Conservation (phyloP, 495 filamentous ascomycete species). For the Penicillium crystallinum region DNA sequence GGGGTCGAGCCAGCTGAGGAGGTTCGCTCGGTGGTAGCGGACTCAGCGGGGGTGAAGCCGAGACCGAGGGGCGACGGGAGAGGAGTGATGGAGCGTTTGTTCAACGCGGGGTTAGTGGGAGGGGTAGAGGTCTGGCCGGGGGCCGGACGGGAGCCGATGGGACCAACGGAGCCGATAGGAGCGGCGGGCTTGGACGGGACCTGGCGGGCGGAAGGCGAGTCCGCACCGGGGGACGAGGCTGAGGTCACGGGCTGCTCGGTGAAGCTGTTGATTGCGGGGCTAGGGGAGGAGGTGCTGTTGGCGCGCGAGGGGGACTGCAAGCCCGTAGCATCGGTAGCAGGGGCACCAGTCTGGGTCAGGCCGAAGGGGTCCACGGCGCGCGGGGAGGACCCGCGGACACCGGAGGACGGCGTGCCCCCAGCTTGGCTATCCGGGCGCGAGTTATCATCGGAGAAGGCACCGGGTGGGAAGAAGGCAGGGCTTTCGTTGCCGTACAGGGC, state of each 20-base stretch:
- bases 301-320: conserved; percentile 69
- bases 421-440: conserved; percentile 56
- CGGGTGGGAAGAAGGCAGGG: conserved; percentile 53
- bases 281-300: conserved; percentile 82
- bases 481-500: conserved; percentile 81
- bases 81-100: conserved; percentile 85
- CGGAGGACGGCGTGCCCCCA: conserved; percentile 45
- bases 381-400: conserved; percentile 54
- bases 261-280: conserved; percentile 56
- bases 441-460: conserved; percentile 58
- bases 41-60: conserved; percentile 59
- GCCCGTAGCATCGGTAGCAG: conserved; percentile 35
- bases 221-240: conserved; percentile 83
- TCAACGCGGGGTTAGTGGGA: conserved; percentile 58
- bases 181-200: conserved; percentile 44
- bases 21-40: conserved; percentile 52
- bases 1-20: conserved; percentile 59
- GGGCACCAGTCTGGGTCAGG: conserved; percentile 39
- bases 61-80: conserved; percentile 80
- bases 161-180: conserved; percentile 67
- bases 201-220: conserved; percentile 73
- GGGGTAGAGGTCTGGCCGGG: conserved; percentile 42
- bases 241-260: conserved; percentile 79
- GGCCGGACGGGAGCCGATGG: conserved; percentile 85
- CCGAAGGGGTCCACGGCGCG: conserved; percentile 60